phyloP scores from a whole-genome alignment of 805 yeast genomes.

The Saccharomycopsis synnaedendra region DNA sequence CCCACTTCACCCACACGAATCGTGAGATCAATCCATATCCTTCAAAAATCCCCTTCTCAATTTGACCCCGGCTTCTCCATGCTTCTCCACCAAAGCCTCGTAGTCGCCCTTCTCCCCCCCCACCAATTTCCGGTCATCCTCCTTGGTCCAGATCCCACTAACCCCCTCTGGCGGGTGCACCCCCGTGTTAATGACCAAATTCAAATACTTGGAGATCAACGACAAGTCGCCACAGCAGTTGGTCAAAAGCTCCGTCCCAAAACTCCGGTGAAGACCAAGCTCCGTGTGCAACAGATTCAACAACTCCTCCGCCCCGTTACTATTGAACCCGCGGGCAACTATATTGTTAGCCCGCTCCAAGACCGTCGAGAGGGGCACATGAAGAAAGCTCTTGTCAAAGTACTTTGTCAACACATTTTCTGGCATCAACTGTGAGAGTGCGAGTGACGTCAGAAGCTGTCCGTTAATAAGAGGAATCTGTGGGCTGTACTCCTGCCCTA shows the following conservation, averaged over 20 bases:
- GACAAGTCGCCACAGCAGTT: constrained; percentile 33
- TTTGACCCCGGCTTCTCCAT: constrained; percentile 30
- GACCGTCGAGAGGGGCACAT: constrained; percentile 22
- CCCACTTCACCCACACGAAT: no score
- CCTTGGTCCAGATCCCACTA: constrained; percentile 36
- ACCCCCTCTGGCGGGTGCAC: constrained; percentile 31
- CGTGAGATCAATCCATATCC: neutral
- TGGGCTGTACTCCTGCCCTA: constrained; percentile 1
- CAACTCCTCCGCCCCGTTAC: constrained; percentile 32
- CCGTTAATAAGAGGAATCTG: constrained; percentile 23
- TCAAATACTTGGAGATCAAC: constrained; percentile 30
- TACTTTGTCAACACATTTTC: constrained; percentile 21
- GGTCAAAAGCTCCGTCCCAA: constrained; percentile 31
- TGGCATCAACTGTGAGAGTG: constrained; percentile 15
- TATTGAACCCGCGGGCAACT: constrained; percentile 29
- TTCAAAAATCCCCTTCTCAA: constrained; percentile 27
- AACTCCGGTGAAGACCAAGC: constrained; percentile 30
- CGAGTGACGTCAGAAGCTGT: constrained; percentile 2
- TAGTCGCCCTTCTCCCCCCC: constrained; percentile 25
- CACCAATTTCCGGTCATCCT: constrained; percentile 29
- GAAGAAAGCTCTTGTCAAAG: constrained; percentile 24
- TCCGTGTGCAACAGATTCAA: constrained; percentile 30
- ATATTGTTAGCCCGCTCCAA: constrained; percentile 28
- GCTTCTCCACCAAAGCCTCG: constrained; percentile 25
- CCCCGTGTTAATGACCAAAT: constrained; percentile 28